A percentile compares a stretch with the other conserved stretches of the same genome.
Evolutionary conservation across 192 early-diverging fungal species (phyloP).

Genomic region (Linnemannia elongata): DNA sequence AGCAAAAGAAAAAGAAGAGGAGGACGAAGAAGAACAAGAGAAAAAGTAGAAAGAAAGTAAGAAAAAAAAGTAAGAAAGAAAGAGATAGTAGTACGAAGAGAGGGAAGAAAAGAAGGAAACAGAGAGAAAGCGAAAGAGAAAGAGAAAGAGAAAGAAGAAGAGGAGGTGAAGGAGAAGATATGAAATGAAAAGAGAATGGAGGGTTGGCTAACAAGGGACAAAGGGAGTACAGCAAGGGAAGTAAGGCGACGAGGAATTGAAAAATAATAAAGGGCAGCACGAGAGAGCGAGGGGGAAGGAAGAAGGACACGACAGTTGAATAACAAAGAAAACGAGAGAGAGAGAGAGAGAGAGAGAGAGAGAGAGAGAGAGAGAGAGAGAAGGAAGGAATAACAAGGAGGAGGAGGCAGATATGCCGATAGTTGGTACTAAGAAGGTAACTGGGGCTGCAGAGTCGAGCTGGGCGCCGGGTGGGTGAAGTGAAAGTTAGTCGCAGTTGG

Average conservation of each 20-base stretch:
- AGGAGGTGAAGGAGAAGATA: neutral
- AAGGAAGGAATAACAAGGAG: neutral
- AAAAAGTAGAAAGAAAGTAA: neutral
- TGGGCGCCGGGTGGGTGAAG: neutral
- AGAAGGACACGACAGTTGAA: neutral
- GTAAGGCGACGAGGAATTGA: neutral
- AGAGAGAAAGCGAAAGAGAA: neutral
- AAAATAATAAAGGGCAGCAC: neutral
- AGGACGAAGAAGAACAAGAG: neutral
- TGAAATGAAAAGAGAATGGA: slow-evolving; percentile 7
- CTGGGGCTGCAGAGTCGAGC: neutral
- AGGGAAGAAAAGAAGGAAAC: neutral
- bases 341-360: neutral
- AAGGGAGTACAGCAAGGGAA: slow-evolving; percentile 14
- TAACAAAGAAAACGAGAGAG: neutral
- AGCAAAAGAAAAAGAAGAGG: neutral
- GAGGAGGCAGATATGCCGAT: neutral
- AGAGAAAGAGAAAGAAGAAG: neutral
- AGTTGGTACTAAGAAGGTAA: neutral
- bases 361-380: too few relatives aligned
- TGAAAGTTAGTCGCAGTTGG: neutral
- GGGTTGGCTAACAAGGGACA: slow-evolving; percentile 1
- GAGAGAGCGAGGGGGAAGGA: neutral
- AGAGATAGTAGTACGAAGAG: neutral
- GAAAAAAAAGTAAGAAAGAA: neutral